A percentile compares a stretch with the other conserved stretches of the same genome.
Conservation (phyloP, 768 basidiomycete species). For the Serendipita sp. region DNA sequence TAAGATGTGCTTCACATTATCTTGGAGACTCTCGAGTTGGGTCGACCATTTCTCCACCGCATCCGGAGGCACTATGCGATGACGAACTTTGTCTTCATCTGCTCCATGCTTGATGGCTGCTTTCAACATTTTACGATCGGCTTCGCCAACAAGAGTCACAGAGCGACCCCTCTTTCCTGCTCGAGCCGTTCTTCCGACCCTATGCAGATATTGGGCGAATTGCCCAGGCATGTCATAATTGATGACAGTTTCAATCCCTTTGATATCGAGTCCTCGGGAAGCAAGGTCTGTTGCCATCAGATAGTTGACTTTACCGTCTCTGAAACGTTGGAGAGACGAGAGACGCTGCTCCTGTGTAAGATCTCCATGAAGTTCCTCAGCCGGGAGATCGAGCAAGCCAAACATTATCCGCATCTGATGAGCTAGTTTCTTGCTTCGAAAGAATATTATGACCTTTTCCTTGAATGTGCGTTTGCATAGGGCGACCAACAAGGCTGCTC, state of each 20-base stretch:
- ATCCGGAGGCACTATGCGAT: conserved; percentile 72
- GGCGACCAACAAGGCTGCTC: conserved; percentile 57
- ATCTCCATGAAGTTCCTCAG: conserved; percentile 88
- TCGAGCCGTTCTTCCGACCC: conserved; percentile 92
- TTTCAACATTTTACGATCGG: conserved; percentile 91
- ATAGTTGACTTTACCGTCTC: conserved; percentile 75
- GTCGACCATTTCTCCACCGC: conserved; percentile 51
- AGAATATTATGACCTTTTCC: conserved; percentile 73
- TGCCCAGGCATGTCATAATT: conserved; percentile 98
- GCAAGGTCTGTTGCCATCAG: conserved; percentile 95
- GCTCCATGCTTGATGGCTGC: conserved; percentile 68
- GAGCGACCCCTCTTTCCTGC: conserved; percentile 88
- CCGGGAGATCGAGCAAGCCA: conserved; percentile 70
- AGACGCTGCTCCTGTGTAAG: conserved; percentile 95
- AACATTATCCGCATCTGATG: conserved; percentile 96
- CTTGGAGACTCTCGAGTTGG: conserved; percentile 51
- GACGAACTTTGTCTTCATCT: conserved; percentile 64
- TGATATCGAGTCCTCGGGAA: conserved; percentile 90
- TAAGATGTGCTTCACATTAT: conserved; percentile 63
- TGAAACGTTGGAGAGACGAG: conserved; percentile 68
- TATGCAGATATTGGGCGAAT: conserved; percentile 85
- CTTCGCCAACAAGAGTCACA: conserved; percentile 88
- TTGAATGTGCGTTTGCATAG: conserved; percentile 83
- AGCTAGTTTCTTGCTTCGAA: conserved; percentile 90
- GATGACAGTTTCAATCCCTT: conserved; percentile 92